Evolutionary conservation across 1,139 yeast species (phyloP).

Genomic region (Candida labiduridarum): DNA sequence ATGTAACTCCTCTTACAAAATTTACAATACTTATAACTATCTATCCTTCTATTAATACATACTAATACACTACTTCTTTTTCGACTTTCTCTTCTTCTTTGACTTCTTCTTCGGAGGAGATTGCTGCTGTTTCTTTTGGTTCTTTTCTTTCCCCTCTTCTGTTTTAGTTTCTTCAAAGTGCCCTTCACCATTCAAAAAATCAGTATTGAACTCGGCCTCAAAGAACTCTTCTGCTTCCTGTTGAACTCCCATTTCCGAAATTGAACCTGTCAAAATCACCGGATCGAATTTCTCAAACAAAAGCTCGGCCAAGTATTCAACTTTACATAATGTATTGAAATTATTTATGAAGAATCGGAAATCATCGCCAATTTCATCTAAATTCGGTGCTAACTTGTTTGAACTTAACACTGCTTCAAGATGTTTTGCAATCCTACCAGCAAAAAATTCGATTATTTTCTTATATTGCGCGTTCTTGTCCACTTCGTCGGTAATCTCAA

Average conservation of each 20-base stretch:
- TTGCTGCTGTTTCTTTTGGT: not conserved
- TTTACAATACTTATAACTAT: not conserved
- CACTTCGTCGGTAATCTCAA: slow-evolving; percentile 22
- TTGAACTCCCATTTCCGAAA: slow-evolving; percentile 9
- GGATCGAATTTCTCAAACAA: slow-evolving; percentile 31
- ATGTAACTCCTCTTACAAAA: too few species aligned
- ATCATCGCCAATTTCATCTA: slow-evolving; percentile 18
- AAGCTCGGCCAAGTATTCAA: slow-evolving; percentile 32
- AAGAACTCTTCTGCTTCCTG: slow-evolving; percentile 8
- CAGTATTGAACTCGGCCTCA: slow-evolving; percentile 26
- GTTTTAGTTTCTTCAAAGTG: slow-evolving; percentile 12
- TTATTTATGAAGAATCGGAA: slow-evolving; percentile 28
- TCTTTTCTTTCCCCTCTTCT: slow-evolving; percentile 7
- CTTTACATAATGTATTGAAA: slow-evolving; percentile 34
- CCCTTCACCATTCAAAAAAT: slow-evolving; percentile 30
- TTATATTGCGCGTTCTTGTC: slow-evolving; percentile 16
- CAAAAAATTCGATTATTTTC: slow-evolving; percentile 16
- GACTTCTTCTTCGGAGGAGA: slow-evolving; percentile 20
- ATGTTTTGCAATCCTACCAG: slow-evolving; percentile 20
- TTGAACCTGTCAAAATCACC: slow-evolving; percentile 22
- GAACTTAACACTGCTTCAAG: slow-evolving; percentile 13
- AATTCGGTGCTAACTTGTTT: slow-evolving; percentile 4
- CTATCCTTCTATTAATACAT: not conserved
- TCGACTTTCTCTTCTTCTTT: slow-evolving; percentile 28
- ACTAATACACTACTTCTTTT: slow-evolving; percentile 20